Conservation (phyloP, 805 yeast genomes). For the Ogataea thermomethanolica region DNA sequence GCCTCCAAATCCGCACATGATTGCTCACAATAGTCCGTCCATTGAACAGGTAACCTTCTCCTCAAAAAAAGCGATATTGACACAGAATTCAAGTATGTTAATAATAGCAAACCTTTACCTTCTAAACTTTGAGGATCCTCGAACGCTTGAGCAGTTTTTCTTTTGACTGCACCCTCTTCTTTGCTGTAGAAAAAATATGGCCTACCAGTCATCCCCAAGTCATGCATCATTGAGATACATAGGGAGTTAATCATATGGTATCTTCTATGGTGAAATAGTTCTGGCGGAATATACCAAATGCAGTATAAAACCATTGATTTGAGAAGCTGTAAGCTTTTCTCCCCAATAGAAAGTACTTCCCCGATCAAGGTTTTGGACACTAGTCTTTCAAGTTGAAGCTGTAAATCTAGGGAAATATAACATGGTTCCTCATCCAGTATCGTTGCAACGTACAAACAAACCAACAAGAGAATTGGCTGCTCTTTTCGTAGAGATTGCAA, state of each 20-base stretch:
- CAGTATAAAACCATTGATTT: constrained; percentile 59
- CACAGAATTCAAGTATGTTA: constrained; percentile 59
- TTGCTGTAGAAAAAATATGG: constrained; percentile 41
- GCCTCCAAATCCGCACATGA: constrained; percentile 50
- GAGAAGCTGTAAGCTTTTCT: constrained; percentile 64
- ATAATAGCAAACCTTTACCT: constrained; percentile 49
- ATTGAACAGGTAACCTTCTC: constrained; percentile 56
- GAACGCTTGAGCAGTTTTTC: constrained; percentile 32
- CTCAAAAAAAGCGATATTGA: constrained; percentile 63
- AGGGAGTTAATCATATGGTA: constrained; percentile 66
- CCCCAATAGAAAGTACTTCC: constrained; percentile 67
- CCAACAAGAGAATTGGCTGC: constrained; percentile 60
- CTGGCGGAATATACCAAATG: constrained; percentile 83
- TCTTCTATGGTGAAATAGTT: constrained; percentile 73
- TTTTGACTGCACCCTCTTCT: constrained; percentile 39
- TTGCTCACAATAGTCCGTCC: constrained; percentile 63
- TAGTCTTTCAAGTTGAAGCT: constrained; percentile 49
- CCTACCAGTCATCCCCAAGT: constrained; percentile 66
- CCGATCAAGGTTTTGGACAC: constrained; percentile 48
- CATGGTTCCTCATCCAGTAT: constrained; percentile 33
- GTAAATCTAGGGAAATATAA: constrained; percentile 35
- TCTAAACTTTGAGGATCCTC: constrained; percentile 43
- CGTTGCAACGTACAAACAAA: constrained; percentile 62
- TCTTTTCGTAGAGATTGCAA: constrained; percentile 46
- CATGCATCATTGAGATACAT: constrained; percentile 67